phyloP scores from a whole-genome alignment of 2,329 filamentous ascomycete genomes.

The Trichophyton benhamiae region DNA sequence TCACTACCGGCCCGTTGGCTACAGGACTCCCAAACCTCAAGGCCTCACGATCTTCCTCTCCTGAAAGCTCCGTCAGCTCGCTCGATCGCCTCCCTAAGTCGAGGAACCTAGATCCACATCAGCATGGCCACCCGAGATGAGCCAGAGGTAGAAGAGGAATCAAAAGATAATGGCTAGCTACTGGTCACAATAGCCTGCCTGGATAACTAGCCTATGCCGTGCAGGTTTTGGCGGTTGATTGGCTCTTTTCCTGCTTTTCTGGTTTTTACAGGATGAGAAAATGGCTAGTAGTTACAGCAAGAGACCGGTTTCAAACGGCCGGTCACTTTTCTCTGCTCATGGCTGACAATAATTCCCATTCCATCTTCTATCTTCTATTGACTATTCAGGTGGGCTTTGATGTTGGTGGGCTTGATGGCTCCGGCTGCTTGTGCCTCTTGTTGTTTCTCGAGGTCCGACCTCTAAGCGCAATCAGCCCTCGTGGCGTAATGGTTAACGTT shows the following conservation, averaged over 20 bases:
- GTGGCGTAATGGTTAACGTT: constrained; percentile 4
- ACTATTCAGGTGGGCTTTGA: too few relatives aligned
- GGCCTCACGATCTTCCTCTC: neutral
- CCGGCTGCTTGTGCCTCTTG: neutral
- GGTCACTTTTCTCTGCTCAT: too few relatives aligned
- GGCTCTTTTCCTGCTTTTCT: too few relatives aligned
- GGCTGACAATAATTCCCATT: too few relatives aligned
- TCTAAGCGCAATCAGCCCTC: neutral
- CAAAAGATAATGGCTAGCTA: too few relatives aligned
- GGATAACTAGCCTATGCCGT: too few relatives aligned
- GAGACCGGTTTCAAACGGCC: too few relatives aligned
- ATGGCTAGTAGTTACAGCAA: too few relatives aligned
- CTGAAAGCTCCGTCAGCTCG: neutral
- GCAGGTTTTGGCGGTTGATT: neutral
- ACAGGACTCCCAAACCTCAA: neutral
- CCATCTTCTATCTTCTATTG: too few relatives aligned
- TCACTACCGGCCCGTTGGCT: neutral
- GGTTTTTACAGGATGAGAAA: too few relatives aligned
- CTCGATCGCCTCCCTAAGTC: neutral
- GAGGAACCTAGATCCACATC: neutral
- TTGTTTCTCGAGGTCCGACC: neutral
- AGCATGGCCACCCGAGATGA: neutral
- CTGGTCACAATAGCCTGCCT: too few relatives aligned
- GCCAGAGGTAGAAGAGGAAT: neutral
- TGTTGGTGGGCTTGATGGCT: too few relatives aligned